These are phyloP conservation scores for Paraphoma chrysanthemicola DNA, from an alignment of 2,329 filamentous ascomycete species.

Conservation along the genomic window DNA sequence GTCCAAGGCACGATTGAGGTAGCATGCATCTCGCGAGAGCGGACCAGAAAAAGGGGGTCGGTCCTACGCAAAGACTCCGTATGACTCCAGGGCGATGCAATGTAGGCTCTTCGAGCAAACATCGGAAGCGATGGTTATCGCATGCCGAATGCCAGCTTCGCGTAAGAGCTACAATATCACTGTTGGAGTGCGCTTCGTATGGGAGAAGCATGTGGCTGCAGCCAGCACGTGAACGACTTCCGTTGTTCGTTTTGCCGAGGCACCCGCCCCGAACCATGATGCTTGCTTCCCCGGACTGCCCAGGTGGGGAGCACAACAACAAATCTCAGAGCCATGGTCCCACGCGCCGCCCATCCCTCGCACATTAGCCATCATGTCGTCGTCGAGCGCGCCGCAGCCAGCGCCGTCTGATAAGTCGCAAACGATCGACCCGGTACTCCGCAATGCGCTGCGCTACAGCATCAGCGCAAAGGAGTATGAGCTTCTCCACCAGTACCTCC, in stretches of 20 bases:
- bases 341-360: slow-evolving; percentile 9
- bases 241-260: neutral
- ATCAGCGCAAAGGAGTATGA: slow-evolving; percentile 85
- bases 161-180: too few relatives aligned
- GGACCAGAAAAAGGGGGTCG: too few relatives aligned
- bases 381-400: slow-evolving; percentile 35
- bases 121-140: too few relatives aligned
- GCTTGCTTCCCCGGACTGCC: slow-evolving; percentile 24
- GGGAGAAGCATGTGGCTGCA: neutral
- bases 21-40: too few relatives aligned
- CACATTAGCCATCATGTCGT: slow-evolving; percentile 40
- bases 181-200: too few relatives aligned
- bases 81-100: too few relatives aligned
- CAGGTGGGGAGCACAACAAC: slow-evolving; percentile 20
- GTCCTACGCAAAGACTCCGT: too few relatives aligned
- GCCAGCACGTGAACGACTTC: neutral
- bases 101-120: too few relatives aligned
- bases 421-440: slow-evolving; percentile 72
- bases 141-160: too few relatives aligned
- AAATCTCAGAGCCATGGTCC: slow-evolving; percentile 23
- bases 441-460: slow-evolving; percentile 86
- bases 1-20: too few relatives aligned
- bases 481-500: slow-evolving; percentile 79
- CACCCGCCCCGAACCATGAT: neutral
- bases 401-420: slow-evolving; percentile 35